Conservation (phyloP, 164 flowering plant species). For the Berberis vulgaris region DNA sequence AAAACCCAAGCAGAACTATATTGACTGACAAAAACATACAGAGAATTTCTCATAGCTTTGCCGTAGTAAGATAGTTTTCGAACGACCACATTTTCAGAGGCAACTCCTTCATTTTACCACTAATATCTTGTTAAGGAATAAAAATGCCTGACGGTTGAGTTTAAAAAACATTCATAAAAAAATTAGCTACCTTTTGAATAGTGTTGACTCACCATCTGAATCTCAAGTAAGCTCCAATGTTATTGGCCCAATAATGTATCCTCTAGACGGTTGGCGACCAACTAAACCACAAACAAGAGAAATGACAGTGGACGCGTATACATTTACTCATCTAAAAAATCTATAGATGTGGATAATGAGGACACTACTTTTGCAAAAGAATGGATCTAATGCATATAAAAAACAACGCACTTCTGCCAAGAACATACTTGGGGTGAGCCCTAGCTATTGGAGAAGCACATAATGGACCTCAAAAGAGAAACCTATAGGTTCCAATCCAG, state of each 20-base stretch:
- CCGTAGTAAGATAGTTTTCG: no score
- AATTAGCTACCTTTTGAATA: no score
- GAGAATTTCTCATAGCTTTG: no score
- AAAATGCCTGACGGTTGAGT: no score
- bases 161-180: no score
- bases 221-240: no score
- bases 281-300: not conserved
- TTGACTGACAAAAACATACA: no score
- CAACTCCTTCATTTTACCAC: no score
- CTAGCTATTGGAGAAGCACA: constrained; percentile 8
- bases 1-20: no score
- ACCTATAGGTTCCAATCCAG: constrained; percentile 2
- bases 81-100: no score
- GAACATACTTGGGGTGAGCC: not conserved
- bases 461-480: constrained; percentile 4
- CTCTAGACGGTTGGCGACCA: not conserved
- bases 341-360: constrained; percentile 2
- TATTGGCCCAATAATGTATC: not conserved
- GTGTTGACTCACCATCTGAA: no score
- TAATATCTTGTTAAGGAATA: no score
- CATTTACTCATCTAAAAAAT: not conserved
- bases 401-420: constrained; percentile 10
- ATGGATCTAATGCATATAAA: not conserved
- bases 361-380: constrained; percentile 10
- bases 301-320: not conserved